Base-by-base conservation (phyloP, 805 yeast species). In the Starmerella sirachaensis region DNA sequence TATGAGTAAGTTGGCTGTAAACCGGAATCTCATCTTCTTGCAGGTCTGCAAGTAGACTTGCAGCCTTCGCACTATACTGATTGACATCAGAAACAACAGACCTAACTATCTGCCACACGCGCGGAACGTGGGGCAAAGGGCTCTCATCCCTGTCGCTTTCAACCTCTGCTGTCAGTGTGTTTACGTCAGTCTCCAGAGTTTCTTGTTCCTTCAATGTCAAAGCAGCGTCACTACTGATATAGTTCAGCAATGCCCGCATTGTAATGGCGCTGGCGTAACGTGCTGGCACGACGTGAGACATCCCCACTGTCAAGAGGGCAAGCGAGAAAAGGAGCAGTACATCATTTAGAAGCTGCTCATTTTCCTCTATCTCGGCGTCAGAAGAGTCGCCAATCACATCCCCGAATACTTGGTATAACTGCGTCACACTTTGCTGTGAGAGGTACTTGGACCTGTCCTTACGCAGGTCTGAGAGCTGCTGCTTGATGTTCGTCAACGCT, bases 291-390 rank as follows among this genome's bases (percentile, higher is more conserved):
- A 84, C 71, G 49, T 84, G 78, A 32, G 80, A 79, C 50, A 84
- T 65, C 3, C 99, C 99, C 42, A 93, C 91, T 2, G 97, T 83
- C 53, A 88, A 72, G 58, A 86, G 83, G 48, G 91, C 79, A 35
- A 91, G 66, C 11, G 94, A 79, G 31, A 88, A 62, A 33, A 91
- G 62, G 58, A 88, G 41, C 10, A 42, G 25, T 14, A 40, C 25
- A 16, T 51, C 51, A 20, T 20, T 12, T n/a, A 40, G 31, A 12
- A 40, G 26, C 14, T 18, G 26, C 34, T 29, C 21, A 17, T 19
- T 30, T 5, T 26, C 31, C 8, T 16, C 29, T 18, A 41, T 12
- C 7, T 39, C 35, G 19, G 41, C 43, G 1, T 38, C 31, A 16
- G 44, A 34, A n/a, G 32, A 26, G 23, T 36, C 42, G 13, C 29